Base-by-base conservation (phyloP, 208 protist species). In the Naegleria lovaniensis region DNA sequence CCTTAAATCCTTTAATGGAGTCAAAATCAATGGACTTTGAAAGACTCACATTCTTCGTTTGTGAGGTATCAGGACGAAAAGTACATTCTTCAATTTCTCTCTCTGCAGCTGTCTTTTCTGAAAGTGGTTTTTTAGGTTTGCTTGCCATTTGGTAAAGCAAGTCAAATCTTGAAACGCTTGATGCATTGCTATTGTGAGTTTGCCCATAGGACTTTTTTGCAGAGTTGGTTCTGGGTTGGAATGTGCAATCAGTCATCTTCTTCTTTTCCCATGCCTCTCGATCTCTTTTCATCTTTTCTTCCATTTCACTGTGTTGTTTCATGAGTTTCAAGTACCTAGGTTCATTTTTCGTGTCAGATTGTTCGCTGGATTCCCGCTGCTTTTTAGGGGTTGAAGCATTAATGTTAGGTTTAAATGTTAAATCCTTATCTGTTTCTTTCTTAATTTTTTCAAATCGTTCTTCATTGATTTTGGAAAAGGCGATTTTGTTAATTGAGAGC, bases 21-120 rank as follows among this genome's bases (percentile, higher is more conserved):
- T 88, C 67, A 59, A 90, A 90, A 51, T 39, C 52, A 2, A n/a
- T 11, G 1, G 19, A 79, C 5, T 79, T 79, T 79, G 29, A 33
- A 36, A 36, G 67, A 79, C 11, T 79, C n/a, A 79, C 67, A 1
- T 79, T 33, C n/a, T 33, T 79, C 3, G 29, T 79, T 1, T 1
- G 5, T 1, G 19, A 38, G 1, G 86, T 85, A 5, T 90, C n/a
- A 0, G 90, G 90, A 22, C 89, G 55, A 41, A 91, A 91, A 25
- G 90, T 91, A 39, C 90, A 91, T 41, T 91, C 76, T n/a, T 83
- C 75, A 19, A 89, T 91, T 39, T 88, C 83, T 59, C 89, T 83
- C 33, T 91, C 15, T 22, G 33, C 75, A 41, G 13, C 36, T 85
- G 29, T 36, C 16, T 41, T 41, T 36, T 85, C 83, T 85, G 29